Evolutionary conservation across 2,329 filamentous ascomycete species (phyloP).

Genomic region (Ophiostoma himal-ulmi): DNA sequence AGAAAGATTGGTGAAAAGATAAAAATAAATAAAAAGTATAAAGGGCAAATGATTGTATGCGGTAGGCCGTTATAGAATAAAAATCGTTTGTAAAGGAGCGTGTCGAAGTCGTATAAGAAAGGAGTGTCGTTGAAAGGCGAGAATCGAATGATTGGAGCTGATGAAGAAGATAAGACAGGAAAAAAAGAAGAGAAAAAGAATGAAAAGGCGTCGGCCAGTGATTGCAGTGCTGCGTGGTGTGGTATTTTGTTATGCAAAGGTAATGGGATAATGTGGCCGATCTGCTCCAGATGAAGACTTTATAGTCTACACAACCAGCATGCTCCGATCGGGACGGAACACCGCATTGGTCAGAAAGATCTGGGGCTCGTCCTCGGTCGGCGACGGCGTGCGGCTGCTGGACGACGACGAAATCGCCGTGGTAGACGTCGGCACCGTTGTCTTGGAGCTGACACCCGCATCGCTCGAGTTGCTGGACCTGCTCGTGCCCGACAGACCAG

Average conservation of each 20-base stretch:
- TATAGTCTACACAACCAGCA: constrained; percentile 20
- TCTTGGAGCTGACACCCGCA: constrained; percentile 20
- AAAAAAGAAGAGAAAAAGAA: not conserved
- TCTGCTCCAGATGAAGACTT: not conserved
- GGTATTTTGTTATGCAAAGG: not conserved
- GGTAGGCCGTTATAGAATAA: constrained; percentile 8
- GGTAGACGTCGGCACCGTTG: not conserved
- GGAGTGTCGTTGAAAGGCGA: constrained; percentile 2
- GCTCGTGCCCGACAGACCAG: constrained; percentile 25
- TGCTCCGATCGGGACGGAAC: constrained; percentile 38
- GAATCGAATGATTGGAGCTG: not conserved
- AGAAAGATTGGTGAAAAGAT: not conserved
- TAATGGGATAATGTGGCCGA: too few species aligned
- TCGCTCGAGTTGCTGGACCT: not conserved
- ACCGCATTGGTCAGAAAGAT: constrained; percentile 47
- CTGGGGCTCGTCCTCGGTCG: constrained; percentile 28
- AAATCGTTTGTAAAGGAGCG: constrained; percentile 18
- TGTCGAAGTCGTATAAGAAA: constrained; percentile 10
- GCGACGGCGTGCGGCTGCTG: constrained; percentile 22
- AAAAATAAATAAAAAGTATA: not conserved
- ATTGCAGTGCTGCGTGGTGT: not conserved
- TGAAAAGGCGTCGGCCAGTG: not conserved
- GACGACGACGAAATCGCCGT: not conserved
- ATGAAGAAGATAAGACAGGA: not conserved
- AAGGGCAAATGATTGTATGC: constrained; percentile 14